Percentiles rank a stretch among this genome's conserved stretches.
Evolutionary conservation across 495 filamentous ascomycete genomes (phyloP).

Genomic region (Tuber aestivum): DNA sequence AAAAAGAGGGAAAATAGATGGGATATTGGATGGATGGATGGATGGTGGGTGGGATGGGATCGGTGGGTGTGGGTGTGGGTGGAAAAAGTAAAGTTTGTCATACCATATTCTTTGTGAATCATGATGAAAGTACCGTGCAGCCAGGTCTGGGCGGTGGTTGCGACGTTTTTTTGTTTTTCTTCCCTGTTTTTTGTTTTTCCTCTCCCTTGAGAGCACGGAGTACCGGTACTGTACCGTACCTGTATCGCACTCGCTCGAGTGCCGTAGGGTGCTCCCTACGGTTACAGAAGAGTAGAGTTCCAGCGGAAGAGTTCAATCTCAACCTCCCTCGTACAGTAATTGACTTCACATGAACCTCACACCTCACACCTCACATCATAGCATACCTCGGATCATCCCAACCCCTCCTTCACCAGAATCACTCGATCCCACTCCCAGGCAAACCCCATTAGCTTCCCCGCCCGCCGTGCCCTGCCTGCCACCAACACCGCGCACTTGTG

Average conservation of each 20-base stretch:
- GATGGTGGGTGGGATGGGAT: background rate
- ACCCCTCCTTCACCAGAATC: background rate
- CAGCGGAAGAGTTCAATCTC: background rate
- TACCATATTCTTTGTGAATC: background rate
- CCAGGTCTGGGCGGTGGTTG: background rate
- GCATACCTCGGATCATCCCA: background rate
- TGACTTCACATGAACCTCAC: background rate
- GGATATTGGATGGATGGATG: background rate
- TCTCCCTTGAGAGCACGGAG: background rate
- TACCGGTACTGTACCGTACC: background rate
- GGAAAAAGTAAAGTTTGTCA: conserved; percentile 5
- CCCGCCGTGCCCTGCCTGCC: background rate
- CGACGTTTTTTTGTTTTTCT: background rate
- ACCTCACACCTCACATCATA: background rate
- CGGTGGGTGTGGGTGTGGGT: background rate
- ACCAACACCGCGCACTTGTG: background rate
- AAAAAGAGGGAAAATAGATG: background rate
- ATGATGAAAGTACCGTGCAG: conserved; percentile 5
- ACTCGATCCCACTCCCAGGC: background rate
- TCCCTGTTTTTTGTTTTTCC: background rate
- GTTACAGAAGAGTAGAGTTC: no score
- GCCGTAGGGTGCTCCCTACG: no score
- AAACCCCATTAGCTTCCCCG: background rate
- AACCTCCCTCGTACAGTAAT: background rate
- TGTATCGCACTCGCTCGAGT: no score